Evolutionary conservation across 2,329 filamentous ascomycete species (phyloP), one percentile per base, ranked within the genome.

Genomic region (Claviceps monticola): DNA sequence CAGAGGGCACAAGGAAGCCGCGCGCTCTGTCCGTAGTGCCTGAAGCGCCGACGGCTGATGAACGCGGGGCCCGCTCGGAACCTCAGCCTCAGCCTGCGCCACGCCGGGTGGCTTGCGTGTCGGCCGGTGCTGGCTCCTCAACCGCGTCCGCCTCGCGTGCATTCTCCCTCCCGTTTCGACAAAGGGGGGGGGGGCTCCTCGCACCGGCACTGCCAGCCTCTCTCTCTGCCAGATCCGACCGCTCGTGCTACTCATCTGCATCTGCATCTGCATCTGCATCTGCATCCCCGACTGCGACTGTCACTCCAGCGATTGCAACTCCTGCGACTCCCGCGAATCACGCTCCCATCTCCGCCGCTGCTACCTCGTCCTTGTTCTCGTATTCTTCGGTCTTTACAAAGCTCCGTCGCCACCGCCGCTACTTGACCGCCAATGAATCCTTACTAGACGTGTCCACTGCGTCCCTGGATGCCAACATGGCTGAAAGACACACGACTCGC

Each of bases 401-500:
- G 4, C 48, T 34, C 53, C 50, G 37, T 43, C 39, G 48, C 39
- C 21, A 45, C 42, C 48, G 21, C 39, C 45, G 37, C 39, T 17
- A 34, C 49, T 49, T 49, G 43, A 49, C 52, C 54, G 53, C 52
- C 58, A 48, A 60, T 62, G 60, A 55, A 55, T 61, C 54, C 51
- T 58, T 59, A 55, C 54, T 59, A 59, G 60, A 58, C 53, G 52
- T 54, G 34, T 57, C 56, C 39, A 56, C 53, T 49, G 51, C 50
- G 55, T 50, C 46, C 50, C 43, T 46, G 55, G 46, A 54, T 52
- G 49, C 47, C 58, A 56, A 52, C 52, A 64, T 64, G 62, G 54
- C 60, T 46, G 60, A 62, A 51, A 57, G 58, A 44, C 55, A 53
- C 45, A 46, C 54, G 48, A 53, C 60, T 44, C 55, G 57, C 56